phyloP scores from a whole-genome alignment of 1,139 yeast species.

The Yamadazyma sp. region DNA sequence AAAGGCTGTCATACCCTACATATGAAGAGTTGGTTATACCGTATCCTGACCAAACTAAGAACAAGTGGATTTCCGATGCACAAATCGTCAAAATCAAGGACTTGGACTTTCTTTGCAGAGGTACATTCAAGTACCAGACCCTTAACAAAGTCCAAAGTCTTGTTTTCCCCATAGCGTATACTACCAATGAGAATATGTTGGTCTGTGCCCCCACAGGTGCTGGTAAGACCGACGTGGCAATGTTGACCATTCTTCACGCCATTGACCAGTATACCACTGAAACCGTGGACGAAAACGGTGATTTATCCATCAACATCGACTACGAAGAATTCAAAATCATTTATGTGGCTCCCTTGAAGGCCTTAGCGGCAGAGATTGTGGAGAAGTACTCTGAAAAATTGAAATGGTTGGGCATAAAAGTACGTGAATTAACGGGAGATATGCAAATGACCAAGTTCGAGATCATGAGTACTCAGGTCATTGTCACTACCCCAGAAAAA shows the following conservation, averaged over 20 bases:
- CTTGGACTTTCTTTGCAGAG: conserved; percentile 75
- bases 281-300: conserved; percentile 46
- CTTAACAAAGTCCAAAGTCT: conserved; percentile 90
- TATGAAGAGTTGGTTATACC: conserved; percentile 83
- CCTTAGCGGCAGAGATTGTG: conserved; percentile 95
- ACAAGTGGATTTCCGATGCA: conserved; percentile 50
- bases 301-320: conserved; percentile 59
- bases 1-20: conserved; percentile 57
- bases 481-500: conserved; percentile 93
- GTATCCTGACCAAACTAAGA: conserved; percentile 53
- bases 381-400: conserved; percentile 81
- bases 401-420: conserved; percentile 81
- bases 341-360: conserved; percentile 92
- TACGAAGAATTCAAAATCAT: conserved; percentile 76
- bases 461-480: conserved; percentile 73
- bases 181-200: conserved; percentile 91
- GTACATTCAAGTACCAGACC: conserved; percentile 79
- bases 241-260: conserved; percentile 69
- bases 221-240: conserved; percentile 95
- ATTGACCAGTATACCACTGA: conserved; percentile 61
- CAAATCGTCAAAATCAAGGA: conserved; percentile 58
- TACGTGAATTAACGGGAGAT: conserved; percentile 91
- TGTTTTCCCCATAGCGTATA: conserved; percentile 89
- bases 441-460: conserved; percentile 76
- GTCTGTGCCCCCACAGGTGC: conserved; percentile 99